These are phyloP conservation scores for Vitis cinerea DNA, from an alignment of 164 flowering plant species.

Conservation along the genomic window DNA sequence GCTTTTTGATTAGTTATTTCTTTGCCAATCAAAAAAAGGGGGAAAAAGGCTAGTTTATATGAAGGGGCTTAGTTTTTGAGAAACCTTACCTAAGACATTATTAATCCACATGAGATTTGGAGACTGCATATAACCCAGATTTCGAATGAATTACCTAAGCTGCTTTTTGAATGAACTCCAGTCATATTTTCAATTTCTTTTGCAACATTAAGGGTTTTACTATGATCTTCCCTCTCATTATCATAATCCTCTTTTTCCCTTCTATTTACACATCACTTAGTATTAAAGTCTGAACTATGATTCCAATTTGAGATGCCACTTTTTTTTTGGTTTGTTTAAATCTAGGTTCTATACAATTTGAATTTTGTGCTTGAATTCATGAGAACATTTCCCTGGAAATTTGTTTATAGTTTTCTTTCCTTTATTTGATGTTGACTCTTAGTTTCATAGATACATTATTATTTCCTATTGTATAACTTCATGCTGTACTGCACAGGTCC, in stretches of 20 bases:
- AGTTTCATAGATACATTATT: background rate
- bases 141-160: background rate
- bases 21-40: too few species aligned
- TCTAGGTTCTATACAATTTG: too few species aligned
- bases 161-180: too few species aligned
- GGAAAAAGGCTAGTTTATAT: background rate
- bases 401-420: background rate
- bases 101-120: background rate
- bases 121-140: background rate
- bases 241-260: too few species aligned
- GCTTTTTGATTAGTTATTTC: too few species aligned
- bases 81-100: background rate
- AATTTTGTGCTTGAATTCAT: too few species aligned
- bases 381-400: too few species aligned
- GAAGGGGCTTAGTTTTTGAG: background rate
- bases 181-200: background rate
- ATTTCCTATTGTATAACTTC: background rate
- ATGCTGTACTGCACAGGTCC: slow-evolving; percentile 46
- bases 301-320: background rate
- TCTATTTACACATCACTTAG: too few species aligned
- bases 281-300: too few species aligned
- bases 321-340: too few species aligned
- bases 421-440: background rate
- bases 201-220: background rate
- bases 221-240: background rate